phyloP scores from a whole-genome alignment of 2,329 filamentous ascomycete species.

The Fusarium sp. region DNA sequence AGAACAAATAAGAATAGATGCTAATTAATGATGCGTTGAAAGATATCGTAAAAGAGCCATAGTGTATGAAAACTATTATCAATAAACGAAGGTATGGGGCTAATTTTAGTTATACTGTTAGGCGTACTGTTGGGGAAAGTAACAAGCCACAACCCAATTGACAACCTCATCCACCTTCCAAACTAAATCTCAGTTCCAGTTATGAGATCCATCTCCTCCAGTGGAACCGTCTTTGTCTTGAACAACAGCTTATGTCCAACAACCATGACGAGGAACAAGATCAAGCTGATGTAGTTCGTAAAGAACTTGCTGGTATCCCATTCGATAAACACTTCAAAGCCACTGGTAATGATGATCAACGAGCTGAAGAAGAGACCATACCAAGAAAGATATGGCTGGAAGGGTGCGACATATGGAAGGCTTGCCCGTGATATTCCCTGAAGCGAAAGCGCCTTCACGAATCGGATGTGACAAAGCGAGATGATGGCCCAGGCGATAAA shows the following conservation, averaged over 20 bases:
- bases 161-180: background rate
- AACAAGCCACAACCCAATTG: background rate
- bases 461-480: conserved; percentile 68
- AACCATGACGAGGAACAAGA: conserved; percentile 33
- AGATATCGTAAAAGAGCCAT: background rate
- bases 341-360: conserved; percentile 35
- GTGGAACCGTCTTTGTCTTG: conserved; percentile 11
- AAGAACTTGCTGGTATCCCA: conserved; percentile 36
- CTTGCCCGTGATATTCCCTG: conserved; percentile 57
- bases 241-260: conserved; percentile 38
- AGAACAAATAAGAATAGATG: background rate
- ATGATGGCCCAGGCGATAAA: conserved; percentile 71
- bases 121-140: background rate
- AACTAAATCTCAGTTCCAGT: conserved; percentile 11
- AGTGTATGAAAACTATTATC: background rate
- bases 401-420: conserved; percentile 63
- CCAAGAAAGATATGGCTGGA: conserved; percentile 69
- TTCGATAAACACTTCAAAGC: conserved; percentile 34
- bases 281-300: conserved; percentile 36
- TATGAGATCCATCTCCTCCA: conserved; percentile 15
- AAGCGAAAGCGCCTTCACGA: conserved; percentile 64
- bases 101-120: background rate
- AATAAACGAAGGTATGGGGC: background rate
- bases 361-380: conserved; percentile 30
- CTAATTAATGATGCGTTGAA: background rate